phyloP scores from a whole-genome alignment of 345 rosid species.

The Rubroshorea leprosula region DNA sequence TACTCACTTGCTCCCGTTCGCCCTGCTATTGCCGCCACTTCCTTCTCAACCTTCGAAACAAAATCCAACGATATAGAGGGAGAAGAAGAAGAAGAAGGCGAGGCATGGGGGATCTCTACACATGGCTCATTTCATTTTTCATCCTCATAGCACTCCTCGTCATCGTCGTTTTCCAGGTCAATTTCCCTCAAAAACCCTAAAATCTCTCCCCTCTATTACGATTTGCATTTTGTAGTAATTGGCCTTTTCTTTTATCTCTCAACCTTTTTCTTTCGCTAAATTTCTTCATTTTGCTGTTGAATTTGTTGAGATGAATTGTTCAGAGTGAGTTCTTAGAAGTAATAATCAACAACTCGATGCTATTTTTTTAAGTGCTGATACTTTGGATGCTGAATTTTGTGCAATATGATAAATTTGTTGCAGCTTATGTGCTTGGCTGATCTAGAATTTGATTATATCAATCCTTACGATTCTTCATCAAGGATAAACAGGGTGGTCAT shows the following conservation, averaged over 20 bases:
- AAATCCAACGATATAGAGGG: neutral
- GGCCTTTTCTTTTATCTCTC: neutral
- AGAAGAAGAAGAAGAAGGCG: slow-evolving; percentile 20
- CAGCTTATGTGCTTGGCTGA: slow-evolving; percentile 81
- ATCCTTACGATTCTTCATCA: slow-evolving; percentile 67
- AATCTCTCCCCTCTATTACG: neutral
- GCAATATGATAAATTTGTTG: slow-evolving; percentile 19
- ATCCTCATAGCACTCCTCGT: slow-evolving; percentile 61
- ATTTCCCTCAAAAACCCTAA: slow-evolving; percentile 11
- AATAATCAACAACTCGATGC: too few species aligned
- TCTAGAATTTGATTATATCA: slow-evolving; percentile 71
- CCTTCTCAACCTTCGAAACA: neutral
- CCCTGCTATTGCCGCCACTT: neutral
- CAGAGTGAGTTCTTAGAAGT: too few species aligned
- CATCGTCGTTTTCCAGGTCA: slow-evolving; percentile 78
- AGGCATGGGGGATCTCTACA: slow-evolving; percentile 74
- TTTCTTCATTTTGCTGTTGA: neutral
- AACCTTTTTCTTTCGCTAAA: neutral
- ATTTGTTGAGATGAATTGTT: neutral
- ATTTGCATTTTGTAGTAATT: neutral
- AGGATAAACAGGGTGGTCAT: slow-evolving; percentile 53
- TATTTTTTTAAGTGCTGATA: neutral
- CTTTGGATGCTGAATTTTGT: neutral
- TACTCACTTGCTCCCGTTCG: neutral
- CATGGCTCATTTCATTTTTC: slow-evolving; percentile 88